A percentile compares a stretch with the other conserved stretches of the same genome.
Conservation (phyloP, 176 grass and related monocot genomes). For the Eleusine coracana region DNA sequence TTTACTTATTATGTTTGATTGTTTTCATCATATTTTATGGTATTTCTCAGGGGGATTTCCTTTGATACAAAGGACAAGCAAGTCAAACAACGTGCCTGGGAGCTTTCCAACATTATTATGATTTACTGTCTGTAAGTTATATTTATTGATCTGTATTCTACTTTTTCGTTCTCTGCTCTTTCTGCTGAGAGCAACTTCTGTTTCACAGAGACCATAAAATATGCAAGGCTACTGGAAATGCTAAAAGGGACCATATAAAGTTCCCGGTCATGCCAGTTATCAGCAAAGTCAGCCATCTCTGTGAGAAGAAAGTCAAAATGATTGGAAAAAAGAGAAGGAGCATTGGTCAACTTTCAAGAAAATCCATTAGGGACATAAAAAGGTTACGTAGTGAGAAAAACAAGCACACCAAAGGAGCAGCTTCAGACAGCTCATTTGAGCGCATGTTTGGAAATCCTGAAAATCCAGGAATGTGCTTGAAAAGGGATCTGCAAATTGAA, state of each 20-base stretch:
- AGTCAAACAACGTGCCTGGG: slow-evolving; percentile 40
- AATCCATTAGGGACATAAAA: not conserved
- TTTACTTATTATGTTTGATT: not conserved
- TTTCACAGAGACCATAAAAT: slow-evolving; percentile 57
- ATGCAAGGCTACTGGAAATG: slow-evolving; percentile 38
- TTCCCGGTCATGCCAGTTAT: not conserved
- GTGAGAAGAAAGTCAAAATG: not conserved
- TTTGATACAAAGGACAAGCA: slow-evolving; percentile 33
- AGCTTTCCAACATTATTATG: slow-evolving; percentile 40
- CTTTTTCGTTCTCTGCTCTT: slow-evolving; percentile 25
- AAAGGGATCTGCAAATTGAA: slow-evolving; percentile 21
- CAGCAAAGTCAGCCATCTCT: not conserved
- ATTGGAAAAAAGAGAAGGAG: not conserved
- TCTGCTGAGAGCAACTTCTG: slow-evolving; percentile 9
- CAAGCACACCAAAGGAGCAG: not conserved
- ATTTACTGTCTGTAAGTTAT: slow-evolving; percentile 59
- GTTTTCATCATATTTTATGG: slow-evolving; percentile 11
- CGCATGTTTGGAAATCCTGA: not conserved
- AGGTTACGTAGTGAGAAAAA: slow-evolving; percentile 4
- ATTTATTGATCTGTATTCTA: not conserved
- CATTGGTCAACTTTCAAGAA: slow-evolving; percentile 4
- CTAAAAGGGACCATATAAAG: slow-evolving; percentile 34
- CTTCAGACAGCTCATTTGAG: not conserved
- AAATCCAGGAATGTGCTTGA: not conserved
- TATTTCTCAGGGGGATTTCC: slow-evolving; percentile 45